These are phyloP conservation scores for Plasmopara muralis DNA, from an alignment of 352 stramenopile species.

Conservation along the genomic window DNA sequence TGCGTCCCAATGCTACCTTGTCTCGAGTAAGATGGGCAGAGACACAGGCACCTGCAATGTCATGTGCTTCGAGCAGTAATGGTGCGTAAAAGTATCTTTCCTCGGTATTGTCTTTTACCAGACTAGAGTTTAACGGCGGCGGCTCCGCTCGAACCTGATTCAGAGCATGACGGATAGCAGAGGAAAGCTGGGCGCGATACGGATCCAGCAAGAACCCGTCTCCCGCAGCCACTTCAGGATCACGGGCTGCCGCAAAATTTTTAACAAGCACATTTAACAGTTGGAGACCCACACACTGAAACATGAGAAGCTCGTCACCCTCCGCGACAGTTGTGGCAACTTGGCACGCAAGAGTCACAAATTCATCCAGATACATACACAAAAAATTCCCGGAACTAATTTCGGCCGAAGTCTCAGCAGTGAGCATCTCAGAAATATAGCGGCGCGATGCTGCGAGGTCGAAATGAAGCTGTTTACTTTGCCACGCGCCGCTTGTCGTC, in stretches of 20 bases:
- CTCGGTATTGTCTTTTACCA: conserved; percentile 15
- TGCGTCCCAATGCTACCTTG: conserved; percentile 58
- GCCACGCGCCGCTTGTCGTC: conserved; percentile 10
- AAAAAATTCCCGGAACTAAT: conserved; percentile 50
- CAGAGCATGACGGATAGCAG: conserved; percentile 66
- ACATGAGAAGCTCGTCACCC: conserved; percentile 66
- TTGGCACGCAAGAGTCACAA: conserved; percentile 78
- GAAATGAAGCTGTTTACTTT: conserved; percentile 49
- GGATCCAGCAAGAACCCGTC: conserved; percentile 64
- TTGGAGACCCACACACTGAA: conserved; percentile 63
- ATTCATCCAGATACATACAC: conserved; percentile 85
- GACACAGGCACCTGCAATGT: conserved; percentile 47
- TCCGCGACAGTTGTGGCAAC: conserved; percentile 63
- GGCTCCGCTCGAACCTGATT: conserved; percentile 45
- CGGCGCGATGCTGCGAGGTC: conserved; percentile 48
- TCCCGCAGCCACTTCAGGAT: conserved; percentile 57
- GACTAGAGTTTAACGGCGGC: conserved; percentile 4
- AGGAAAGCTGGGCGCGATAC: conserved; percentile 79
- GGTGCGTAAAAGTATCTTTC: conserved; percentile 48
- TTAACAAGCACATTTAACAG: conserved; percentile 62
- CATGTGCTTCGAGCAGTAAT: conserved; percentile 62
- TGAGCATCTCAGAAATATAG: conserved; percentile 40
- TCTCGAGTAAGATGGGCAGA: conserved; percentile 55
- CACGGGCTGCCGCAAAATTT: conserved; percentile 44
- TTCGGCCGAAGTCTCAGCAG: conserved; percentile 9